Evolutionary conservation across 2,329 filamentous ascomycete species (phyloP).

Genomic region (Hypoxylon sp.): DNA sequence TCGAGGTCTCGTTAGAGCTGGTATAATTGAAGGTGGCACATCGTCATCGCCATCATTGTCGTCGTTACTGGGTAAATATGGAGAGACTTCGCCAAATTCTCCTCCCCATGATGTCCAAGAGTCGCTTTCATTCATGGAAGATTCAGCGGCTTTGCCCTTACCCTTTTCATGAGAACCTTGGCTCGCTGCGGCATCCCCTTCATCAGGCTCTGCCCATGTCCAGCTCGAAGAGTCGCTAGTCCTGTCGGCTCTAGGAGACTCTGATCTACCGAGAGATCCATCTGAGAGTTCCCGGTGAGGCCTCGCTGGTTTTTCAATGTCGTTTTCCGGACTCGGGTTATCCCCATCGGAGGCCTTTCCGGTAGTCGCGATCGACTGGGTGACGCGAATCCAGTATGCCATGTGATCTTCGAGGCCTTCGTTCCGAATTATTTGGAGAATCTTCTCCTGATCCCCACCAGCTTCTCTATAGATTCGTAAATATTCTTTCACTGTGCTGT

Average conservation of each 20-base stretch:
- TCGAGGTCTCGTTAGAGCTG: slow-evolving; percentile 60
- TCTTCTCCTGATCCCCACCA: slow-evolving; percentile 70
- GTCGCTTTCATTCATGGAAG: slow-evolving; percentile 12
- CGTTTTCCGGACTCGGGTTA: slow-evolving; percentile 10
- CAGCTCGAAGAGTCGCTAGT: slow-evolving; percentile 52
- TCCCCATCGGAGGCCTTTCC: slow-evolving; percentile 15
- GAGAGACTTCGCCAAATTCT: slow-evolving; percentile 37
- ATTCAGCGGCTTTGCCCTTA: slow-evolving; percentile 41
- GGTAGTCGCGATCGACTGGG: slow-evolving; percentile 56
- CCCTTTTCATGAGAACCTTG: slow-evolving; percentile 41
- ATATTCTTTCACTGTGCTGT: slow-evolving; percentile 60
- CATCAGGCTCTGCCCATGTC: slow-evolving; percentile 51
- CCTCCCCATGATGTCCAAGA: slow-evolving; percentile 36
- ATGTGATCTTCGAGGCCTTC: slow-evolving; percentile 73
- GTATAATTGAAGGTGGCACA: slow-evolving; percentile 23
- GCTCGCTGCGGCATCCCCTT: slow-evolving; percentile 38
- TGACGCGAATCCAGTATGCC: slow-evolving; percentile 71
- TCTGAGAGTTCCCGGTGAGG: slow-evolving; percentile 16
- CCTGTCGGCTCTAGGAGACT: slow-evolving; percentile 41
- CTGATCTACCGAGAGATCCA: slow-evolving; percentile 31
- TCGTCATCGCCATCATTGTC: slow-evolving; percentile 23
- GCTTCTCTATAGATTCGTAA: slow-evolving; percentile 72
- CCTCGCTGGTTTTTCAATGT: background rate
- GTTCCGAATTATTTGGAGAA: slow-evolving; percentile 73
- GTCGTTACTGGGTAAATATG: background rate